Conservation (phyloP, 768 basidiomycete genomes). For the Tricholoma saponaceum region DNA sequence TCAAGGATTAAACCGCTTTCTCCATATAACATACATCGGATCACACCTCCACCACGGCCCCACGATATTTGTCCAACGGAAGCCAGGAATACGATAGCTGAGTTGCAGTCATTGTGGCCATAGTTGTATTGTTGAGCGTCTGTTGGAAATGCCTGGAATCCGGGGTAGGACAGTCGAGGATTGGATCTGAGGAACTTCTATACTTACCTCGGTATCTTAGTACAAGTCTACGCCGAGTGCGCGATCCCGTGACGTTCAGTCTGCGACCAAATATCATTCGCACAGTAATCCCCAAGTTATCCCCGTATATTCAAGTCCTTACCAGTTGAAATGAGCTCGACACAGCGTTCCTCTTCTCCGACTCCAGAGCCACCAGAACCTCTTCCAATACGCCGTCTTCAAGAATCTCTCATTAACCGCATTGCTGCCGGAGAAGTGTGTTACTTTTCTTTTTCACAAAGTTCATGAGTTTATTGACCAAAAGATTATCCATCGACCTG, state of each 20-base stretch:
- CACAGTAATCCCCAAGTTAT: no score
- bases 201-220: not conserved
- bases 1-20: not conserved
- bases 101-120: conserved; percentile 7
- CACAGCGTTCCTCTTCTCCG: conserved; percentile 2
- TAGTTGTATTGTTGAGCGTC: not conserved
- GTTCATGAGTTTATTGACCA: conserved; percentile 1
- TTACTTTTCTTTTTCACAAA: conserved; percentile 1
- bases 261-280: no score
- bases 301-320: no score
- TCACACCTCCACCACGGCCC: conserved; percentile 85
- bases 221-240: not conserved
- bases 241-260: not conserved
- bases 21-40: not conserved
- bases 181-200: no score
- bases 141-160: not conserved
- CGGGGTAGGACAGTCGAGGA: no score
- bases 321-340: conserved; percentile 1
- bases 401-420: conserved; percentile 83
- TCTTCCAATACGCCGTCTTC: conserved; percentile 68
- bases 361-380: conserved; percentile 33
- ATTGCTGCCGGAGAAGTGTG: conserved; percentile 80
- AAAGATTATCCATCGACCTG: conserved; percentile 55
- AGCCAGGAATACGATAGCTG: conserved; percentile 6
- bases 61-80: conserved; percentile 62